These are phyloP conservation scores for Beta lomatogona DNA, from an alignment of 179 eudicot species.

Conservation along the genomic window DNA sequence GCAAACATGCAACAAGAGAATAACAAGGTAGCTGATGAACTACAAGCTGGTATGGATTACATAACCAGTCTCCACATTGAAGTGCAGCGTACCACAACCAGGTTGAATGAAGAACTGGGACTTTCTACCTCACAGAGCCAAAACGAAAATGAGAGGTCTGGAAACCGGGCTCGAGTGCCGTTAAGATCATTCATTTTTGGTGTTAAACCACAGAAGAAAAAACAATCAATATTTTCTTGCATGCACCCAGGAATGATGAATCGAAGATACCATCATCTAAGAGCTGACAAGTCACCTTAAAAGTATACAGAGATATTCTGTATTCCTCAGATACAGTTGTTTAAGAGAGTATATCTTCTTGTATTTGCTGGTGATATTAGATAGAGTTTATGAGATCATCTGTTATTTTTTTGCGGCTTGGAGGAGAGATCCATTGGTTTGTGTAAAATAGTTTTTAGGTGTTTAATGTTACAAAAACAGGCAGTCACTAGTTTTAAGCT, in stretches of 20 bases:
- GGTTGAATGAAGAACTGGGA: conserved; percentile 59
- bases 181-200: conserved; percentile 78
- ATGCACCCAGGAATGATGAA: conserved; percentile 53
- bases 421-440: conserved; percentile 13
- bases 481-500: conserved; percentile 7
- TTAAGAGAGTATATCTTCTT: conserved; percentile 23
- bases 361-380: conserved; percentile 7
- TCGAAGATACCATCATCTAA: conserved; percentile 33
- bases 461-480: conserved; percentile 12
- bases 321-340: conserved; percentile 18
- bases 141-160: conserved; percentile 38
- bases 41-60: conserved; percentile 71
- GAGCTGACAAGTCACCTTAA: conserved; percentile 32
- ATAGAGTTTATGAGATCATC: conserved; percentile 29
- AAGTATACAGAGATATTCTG: background rate
- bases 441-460: conserved; percentile 23
- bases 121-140: conserved; percentile 40
- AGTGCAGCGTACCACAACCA: conserved; percentile 51
- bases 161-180: conserved; percentile 51
- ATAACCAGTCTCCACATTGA: conserved; percentile 57
- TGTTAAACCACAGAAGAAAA: conserved; percentile 62
- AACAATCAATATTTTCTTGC: conserved; percentile 58
- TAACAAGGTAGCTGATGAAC: conserved; percentile 71
- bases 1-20: conserved; percentile 95
- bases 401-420: conserved; percentile 5